These are phyloP conservation scores for Kwoniella sp. DNA, from an alignment of 768 basidiomycete species.

Conservation along the genomic window DNA sequence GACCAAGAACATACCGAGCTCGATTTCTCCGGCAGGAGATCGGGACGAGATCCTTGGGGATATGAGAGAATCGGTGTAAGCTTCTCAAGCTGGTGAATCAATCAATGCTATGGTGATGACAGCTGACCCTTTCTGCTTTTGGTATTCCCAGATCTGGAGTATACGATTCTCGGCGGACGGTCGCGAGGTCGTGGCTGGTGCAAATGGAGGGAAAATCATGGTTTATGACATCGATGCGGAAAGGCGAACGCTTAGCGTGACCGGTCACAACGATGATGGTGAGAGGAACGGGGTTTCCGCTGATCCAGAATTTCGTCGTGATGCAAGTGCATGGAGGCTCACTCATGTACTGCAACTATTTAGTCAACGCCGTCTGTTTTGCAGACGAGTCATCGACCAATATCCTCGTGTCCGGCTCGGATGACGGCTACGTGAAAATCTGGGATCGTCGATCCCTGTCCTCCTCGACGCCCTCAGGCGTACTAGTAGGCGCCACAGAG, in stretches of 20 bases:
- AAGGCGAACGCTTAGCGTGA: constrained; percentile 76
- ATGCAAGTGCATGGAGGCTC: background rate
- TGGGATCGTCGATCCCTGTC: constrained; percentile 70
- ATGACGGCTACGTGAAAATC: constrained; percentile 91
- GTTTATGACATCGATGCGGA: constrained; percentile 89
- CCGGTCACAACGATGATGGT: constrained; percentile 79
- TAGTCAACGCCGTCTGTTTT: constrained; percentile 89
- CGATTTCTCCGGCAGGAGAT: constrained; percentile 34
- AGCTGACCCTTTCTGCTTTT: constrained; percentile 65
- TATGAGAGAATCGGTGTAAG: constrained; percentile 52
- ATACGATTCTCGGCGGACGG: constrained; percentile 96
- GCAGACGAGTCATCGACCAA: constrained; percentile 91
- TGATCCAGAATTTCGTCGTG: background rate
- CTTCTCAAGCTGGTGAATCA: constrained; percentile 61
- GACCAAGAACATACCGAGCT: constrained; percentile 51
- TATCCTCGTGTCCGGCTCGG: constrained; percentile 90
- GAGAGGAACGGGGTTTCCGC: constrained; percentile 14
- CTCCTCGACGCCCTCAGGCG: constrained; percentile 78
- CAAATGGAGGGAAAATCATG: constrained; percentile 59
- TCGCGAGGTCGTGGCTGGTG: constrained; percentile 91
- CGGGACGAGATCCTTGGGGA: constrained; percentile 13
- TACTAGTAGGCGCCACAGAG: constrained; percentile 92
- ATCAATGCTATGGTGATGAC: constrained; percentile 59
- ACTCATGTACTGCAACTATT: background rate
- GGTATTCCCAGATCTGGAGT: constrained; percentile 73